Evolutionary conservation across 176 grass and related monocot genomes (phyloP).

Genomic region (Pharus latifolius): DNA sequence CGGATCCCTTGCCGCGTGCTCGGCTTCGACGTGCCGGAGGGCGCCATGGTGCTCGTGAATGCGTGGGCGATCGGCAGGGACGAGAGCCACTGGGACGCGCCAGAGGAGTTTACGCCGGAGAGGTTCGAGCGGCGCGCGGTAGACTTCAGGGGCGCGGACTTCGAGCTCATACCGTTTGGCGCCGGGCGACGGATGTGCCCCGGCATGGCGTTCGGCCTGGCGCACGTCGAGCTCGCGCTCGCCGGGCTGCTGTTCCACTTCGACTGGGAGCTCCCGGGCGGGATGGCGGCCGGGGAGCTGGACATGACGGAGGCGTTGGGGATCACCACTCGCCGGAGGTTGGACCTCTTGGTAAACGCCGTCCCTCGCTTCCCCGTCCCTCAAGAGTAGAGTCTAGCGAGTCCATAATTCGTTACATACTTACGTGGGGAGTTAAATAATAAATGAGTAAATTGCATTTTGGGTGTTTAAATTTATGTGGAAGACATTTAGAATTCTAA

Average conservation of each 20-base stretch:
- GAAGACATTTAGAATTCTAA: too few species aligned
- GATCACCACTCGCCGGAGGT: background rate
- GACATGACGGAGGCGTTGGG: slow-evolving; percentile 16
- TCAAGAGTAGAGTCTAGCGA: background rate
- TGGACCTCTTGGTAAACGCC: background rate
- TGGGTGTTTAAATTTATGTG: too few species aligned
- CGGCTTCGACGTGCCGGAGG: background rate
- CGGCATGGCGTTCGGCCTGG: slow-evolving; percentile 29
- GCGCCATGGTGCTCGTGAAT: background rate
- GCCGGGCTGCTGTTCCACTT: slow-evolving; percentile 23
- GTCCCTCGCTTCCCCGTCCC: background rate
- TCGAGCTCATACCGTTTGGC: slow-evolving; percentile 28
- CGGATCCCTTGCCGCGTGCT: background rate
- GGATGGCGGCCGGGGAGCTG: background rate
- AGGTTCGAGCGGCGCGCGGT: background rate
- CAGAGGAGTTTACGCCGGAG: slow-evolving; percentile 22
- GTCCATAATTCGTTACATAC: too few species aligned
- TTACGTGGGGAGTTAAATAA: too few species aligned
- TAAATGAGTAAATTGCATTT: too few species aligned
- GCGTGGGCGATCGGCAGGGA: slow-evolving; percentile 4
- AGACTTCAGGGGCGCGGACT: slow-evolving; percentile 13
- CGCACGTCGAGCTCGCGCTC: slow-evolving; percentile 6
- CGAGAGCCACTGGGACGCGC: background rate
- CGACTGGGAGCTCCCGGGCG: slow-evolving; percentile 13
- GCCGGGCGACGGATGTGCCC: slow-evolving; percentile 21